phyloP scores from a whole-genome alignment of 495 filamentous ascomycete species.

The Neurospora sp. region DNA sequence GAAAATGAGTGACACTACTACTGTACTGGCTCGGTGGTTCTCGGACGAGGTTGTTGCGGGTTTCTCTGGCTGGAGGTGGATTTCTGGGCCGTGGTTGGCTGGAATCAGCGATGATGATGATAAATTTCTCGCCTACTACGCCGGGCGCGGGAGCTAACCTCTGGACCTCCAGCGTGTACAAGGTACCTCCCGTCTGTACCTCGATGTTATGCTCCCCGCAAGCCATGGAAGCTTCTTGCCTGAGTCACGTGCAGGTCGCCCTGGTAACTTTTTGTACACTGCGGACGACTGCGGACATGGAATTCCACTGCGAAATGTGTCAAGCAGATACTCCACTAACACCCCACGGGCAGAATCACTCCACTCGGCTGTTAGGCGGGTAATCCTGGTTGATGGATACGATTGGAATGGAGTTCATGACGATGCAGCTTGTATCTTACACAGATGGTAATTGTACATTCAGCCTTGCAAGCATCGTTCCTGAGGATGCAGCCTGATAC shows the following conservation, averaged over 20 bases:
- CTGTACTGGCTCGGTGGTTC: slow-evolving; percentile 1
- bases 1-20: not conserved
- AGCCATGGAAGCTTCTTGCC: not conserved
- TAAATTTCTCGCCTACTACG: slow-evolving; percentile 33
- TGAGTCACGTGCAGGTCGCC: not conserved
- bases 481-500: too few species aligned
- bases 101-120: slow-evolving; percentile 19
- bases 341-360: not conserved
- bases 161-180: not conserved
- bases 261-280: not conserved
- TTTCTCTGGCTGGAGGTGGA: slow-evolving; percentile 4
- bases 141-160: not conserved
- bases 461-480: not conserved
- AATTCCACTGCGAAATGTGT: not conserved
- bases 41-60: slow-evolving; percentile 6
- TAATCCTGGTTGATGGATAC: not conserved
- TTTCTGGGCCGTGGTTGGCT: slow-evolving; percentile 3
- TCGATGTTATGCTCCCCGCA: not conserved
- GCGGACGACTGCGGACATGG: not conserved
- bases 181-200: not conserved
- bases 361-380: not conserved
- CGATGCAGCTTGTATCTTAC: not conserved
- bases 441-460: not conserved
- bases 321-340: not conserved
- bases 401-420: not conserved